Evolutionary conservation across 2,329 filamentous ascomycete genomes (phyloP).

Genomic region (Sporothrix euskadiensis): DNA sequence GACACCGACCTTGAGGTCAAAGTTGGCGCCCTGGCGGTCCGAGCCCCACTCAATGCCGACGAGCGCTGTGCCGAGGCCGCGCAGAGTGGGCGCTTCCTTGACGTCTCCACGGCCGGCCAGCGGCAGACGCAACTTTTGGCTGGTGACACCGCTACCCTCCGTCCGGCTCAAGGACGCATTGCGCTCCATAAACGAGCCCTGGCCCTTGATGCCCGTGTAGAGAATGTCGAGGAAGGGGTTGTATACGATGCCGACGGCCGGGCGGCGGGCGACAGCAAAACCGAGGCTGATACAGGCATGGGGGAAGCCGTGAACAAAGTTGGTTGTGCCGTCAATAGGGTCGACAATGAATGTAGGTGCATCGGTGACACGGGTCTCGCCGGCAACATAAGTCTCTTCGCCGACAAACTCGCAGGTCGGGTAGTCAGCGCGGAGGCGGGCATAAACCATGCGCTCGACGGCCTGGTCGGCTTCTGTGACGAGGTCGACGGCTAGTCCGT

Average conservation of each 20-base stretch:
- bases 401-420: conserved; percentile 66
- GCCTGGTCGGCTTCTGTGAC: conserved; percentile 68
- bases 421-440: conserved; percentile 53
- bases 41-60: conserved; percentile 74
- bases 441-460: conserved; percentile 63
- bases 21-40: conserved; percentile 68
- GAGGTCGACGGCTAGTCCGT: conserved; percentile 60
- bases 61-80: conserved; percentile 62
- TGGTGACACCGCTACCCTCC: not conserved
- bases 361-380: conserved; percentile 58
- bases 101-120: conserved; percentile 43
- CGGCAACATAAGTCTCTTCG: conserved; percentile 74
- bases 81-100: conserved; percentile 55
- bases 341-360: conserved; percentile 78
- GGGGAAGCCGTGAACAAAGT: conserved; percentile 77
- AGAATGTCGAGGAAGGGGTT: conserved; percentile 72
- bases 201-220: conserved; percentile 67
- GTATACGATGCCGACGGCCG: conserved; percentile 73
- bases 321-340: conserved; percentile 79
- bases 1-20: conserved; percentile 65
- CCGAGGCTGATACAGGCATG: conserved; percentile 76
- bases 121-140: conserved; percentile 40
- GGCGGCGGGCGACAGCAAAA: conserved; percentile 61
- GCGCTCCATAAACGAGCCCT: conserved; percentile 62
- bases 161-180: conserved; percentile 44